Percentiles rank a stretch among this genome's conserved stretches.
Evolutionary conservation across 306 rosid species (phyloP).

Genomic region (Trifolium pratense): DNA sequence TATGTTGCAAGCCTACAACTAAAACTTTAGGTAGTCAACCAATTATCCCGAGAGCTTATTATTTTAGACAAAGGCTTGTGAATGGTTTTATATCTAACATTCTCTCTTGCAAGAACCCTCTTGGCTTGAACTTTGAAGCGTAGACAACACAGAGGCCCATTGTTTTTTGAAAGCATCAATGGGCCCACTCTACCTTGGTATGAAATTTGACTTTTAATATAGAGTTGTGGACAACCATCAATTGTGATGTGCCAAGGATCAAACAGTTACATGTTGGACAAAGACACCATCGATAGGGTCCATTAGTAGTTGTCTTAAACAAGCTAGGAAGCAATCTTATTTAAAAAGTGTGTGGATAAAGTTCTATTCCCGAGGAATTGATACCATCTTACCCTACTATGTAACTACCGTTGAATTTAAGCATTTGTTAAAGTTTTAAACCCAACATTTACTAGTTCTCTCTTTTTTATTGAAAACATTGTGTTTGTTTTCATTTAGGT

Average conservation of each 20-base stretch:
- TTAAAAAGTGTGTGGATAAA: background rate
- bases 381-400: conserved; percentile 14
- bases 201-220: background rate
- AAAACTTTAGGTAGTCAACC: background rate
- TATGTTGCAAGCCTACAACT: background rate
- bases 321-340: conserved; percentile 21
- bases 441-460: conserved; percentile 9
- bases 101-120: conserved; percentile 16
- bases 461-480: conserved; percentile 18
- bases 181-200: background rate
- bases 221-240: background rate
- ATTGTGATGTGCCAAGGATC: background rate
- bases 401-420: conserved; percentile 6
- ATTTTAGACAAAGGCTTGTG: conserved; percentile 6
- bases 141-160: background rate
- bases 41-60: conserved; percentile 2
- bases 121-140: background rate
- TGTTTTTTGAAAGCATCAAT: background rate
- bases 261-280: conserved; percentile 11
- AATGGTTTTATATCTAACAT: background rate
- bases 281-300: conserved; percentile 2
- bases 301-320: background rate
- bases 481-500: conserved; percentile 59
- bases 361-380: conserved; percentile 2
- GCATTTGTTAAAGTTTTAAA: conserved; percentile 25